Base-by-base conservation (phyloP, 495 filamentous ascomycete species). In the Cenococcum geophilum region DNA sequence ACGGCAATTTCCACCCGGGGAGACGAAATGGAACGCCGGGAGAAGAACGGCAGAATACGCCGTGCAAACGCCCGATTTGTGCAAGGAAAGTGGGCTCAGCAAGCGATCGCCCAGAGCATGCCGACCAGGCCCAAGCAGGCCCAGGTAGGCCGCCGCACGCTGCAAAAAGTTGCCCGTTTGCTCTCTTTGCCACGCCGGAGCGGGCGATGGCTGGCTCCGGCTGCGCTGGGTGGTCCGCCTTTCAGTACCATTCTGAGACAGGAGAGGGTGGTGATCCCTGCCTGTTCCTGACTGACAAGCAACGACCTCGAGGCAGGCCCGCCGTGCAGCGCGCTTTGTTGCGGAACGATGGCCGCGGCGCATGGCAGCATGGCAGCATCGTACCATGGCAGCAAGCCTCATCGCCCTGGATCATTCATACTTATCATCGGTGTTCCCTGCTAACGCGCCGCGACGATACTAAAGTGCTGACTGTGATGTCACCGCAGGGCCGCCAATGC, bases 11-110 rank as follows among this genome's bases (percentile, higher is more conserved):
- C 34, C 53, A 35, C 47, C 20, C 37, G 0, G 22, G 23, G 1
- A 58, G 40, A 45, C 36, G 22, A 50, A 47, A 64, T 64, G 54
- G 65, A 68, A 68, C 61, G 25, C 21, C 56, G 54, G 58, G 50
- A 58, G 65, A 68, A 68, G 61, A 45, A 34, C 65, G 65, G 61
- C 57, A 63, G 65, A 68, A 68, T 51, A 56, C 58, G 57, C 51
- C 51, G 55, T 52, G 9, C 8, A 8, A n/a, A 51, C 42, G 21
- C 18, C 14, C 49, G 25, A 25, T 25, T 21, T 21, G 10, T 52
- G 12, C 40, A 45, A 45, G 40, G 3, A 45, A 18, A 4, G 27
- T 6, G 27, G 27, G 27, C 27, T 2, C 40, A 14, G 40, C 40
- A 45, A 45, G 40, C 40, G 12, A 45, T 45, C 40, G 1, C 40